These are phyloP conservation scores for Chaetoscypha palmicola DNA, from an alignment of 2,329 filamentous ascomycete species.

Conservation along the genomic window DNA sequence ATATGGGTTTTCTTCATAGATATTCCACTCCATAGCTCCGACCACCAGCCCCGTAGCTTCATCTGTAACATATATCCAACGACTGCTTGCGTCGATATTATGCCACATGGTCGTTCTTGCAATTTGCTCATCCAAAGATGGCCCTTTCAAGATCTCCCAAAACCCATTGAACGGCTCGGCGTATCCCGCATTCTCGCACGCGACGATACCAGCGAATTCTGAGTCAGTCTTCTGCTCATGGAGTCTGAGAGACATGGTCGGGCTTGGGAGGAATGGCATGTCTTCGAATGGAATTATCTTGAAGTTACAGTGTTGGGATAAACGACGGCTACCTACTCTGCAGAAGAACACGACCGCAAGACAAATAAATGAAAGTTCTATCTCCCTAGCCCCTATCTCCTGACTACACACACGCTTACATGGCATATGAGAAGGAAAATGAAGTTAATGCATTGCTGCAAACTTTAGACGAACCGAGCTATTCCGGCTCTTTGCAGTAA, in stretches of 20 bases:
- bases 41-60: conserved; percentile 8
- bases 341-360: too few species aligned
- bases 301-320: too few species aligned
- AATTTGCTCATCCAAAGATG: conserved; percentile 3
- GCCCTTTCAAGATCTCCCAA: conserved; percentile 10
- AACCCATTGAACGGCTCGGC: conserved; percentile 8
- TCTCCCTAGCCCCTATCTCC: neutral
- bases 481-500: conserved; percentile 1
- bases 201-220: conserved; percentile 6
- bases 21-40: conserved; percentile 11
- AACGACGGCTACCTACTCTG: too few species aligned
- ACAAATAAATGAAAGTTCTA: neutral
- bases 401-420: neutral
- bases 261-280: neutral
- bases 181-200: conserved; percentile 8
- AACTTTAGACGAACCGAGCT: neutral
- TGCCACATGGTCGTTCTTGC: conserved; percentile 7
- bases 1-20: conserved; percentile 8
- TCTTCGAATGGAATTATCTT: too few species aligned
- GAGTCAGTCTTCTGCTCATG: conserved; percentile 4
- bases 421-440: too few species aligned
- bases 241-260: conserved; percentile 8
- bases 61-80: conserved; percentile 11
- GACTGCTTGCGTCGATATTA: conserved; percentile 7
- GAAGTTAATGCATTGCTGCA: too few species aligned